These are phyloP conservation scores for Orbilia quercus DNA, from an alignment of 2,329 filamentous ascomycete genomes.

Conservation along the genomic window DNA sequence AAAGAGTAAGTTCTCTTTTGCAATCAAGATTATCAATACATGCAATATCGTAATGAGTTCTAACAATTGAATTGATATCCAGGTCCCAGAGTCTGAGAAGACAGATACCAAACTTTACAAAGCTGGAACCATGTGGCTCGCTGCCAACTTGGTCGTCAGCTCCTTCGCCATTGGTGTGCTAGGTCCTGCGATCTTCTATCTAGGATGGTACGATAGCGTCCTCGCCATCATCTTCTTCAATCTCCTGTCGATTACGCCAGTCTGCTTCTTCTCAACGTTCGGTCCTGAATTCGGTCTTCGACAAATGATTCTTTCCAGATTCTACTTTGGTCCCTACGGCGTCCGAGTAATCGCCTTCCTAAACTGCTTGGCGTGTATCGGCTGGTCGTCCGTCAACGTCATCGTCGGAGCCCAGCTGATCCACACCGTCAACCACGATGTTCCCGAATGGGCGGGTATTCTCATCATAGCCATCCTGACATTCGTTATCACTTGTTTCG, in stretches of 20 bases:
- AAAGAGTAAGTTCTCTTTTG: conserved; percentile 68
- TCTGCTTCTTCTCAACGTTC: conserved; percentile 81
- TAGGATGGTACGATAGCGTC: conserved; percentile 79
- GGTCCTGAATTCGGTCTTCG: conserved; percentile 79
- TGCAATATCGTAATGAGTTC: conserved; percentile 1
- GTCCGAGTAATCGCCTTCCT: conserved; percentile 78
- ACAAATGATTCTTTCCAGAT: conserved; percentile 83
- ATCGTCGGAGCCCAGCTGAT: conserved; percentile 84
- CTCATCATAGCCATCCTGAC: conserved; percentile 77
- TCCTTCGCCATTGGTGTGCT: conserved; percentile 80
- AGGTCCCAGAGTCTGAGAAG: conserved; percentile 72
- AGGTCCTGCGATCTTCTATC: conserved; percentile 73
- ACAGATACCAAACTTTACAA: conserved; percentile 74
- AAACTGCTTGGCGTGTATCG: conserved; percentile 76
- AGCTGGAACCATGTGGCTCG: conserved; percentile 80
- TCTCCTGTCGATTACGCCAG: conserved; percentile 75
- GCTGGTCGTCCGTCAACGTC: conserved; percentile 80
- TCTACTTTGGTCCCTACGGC: conserved; percentile 79
- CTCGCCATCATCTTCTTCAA: conserved; percentile 81
- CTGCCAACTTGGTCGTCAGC: conserved; percentile 81
- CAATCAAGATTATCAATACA: background rate
- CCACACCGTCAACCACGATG: conserved; percentile 75
- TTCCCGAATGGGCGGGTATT: conserved; percentile 79
- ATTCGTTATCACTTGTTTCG: conserved; percentile 76
- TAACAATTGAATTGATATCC: conserved; percentile 9